Evolutionary conservation across 495 filamentous ascomycete genomes (phyloP), one percentile per base, ranked within the genome.

Genomic region (Annulohypoxylon moriforme): DNA sequence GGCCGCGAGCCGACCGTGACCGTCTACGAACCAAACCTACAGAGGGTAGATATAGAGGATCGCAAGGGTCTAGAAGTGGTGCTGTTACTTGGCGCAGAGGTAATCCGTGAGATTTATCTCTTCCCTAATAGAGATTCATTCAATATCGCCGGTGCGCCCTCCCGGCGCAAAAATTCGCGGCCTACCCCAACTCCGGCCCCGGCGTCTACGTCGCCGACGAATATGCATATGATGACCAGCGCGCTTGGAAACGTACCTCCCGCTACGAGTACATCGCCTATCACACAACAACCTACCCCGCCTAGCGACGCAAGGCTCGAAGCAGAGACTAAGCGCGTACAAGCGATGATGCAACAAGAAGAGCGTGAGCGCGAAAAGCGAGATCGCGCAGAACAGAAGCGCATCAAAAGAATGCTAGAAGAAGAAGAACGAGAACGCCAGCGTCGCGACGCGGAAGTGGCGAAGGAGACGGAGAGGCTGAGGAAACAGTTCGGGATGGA

Each of bases 11-110:
- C 70, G 40, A 66, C 68, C 29, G 76, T 98, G 31, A 96, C 95
- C 13, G 82, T 99, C 42, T 97, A 97, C 81, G 91, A 98, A 81
- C 92, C 95, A 16, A 98, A 98, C 76, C 83, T 98, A 27, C 90
- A 91, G 49, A 85, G 96, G 0, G 92, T 98, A 3, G 94, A 98
- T 42, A 89, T 98, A 73, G 95, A 98, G 77, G 96, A 99, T 79
- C 88, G 90, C 64, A 99, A 98, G 79, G 96, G 96, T 2, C 82
- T 98, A 5, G 96, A 99, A 79, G 85, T 98, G 1, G 92, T 95
- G 0, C 78, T 98, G 3, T 76, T 99, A n/a, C 83, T 99, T 4
- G 85, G 90, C 25, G 91, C 94, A 0, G 88, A 92, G 40, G 92
- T 94, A 9, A 96, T 98, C 69, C 89, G 91, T 24, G 96, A 98